Evolutionary conservation across 257 asterid genomes (phyloP), one percentile per base, ranked within the genome.

Genomic region (Ballota nigra): DNA sequence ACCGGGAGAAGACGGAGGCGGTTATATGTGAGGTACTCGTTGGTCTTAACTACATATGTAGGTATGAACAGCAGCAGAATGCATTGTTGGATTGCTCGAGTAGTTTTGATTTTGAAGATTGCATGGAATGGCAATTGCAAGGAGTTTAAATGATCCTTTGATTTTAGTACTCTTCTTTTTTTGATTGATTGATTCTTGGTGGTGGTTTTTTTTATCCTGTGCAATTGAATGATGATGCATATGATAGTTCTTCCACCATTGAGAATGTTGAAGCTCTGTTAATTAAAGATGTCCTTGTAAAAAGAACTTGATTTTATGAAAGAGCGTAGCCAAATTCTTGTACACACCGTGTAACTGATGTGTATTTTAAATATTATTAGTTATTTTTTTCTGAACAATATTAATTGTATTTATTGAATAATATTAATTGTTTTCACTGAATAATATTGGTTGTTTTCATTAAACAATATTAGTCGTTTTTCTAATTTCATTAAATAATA

Each of bases 61-160:
- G 97, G 43, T 90, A 90, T 12, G 95, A 94, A 78, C 95, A 91
- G 29, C 99, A 95, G 41, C 95, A 88, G 63, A 92, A 83, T 60
- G 96, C 98, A 7, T 69, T 89, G 60, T 45, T 89, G 83, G 98
- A 95, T 31, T 92, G 99, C 63, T 80, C 88, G 15, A 89, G 96
- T 69, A 95, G 99, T 78, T 88, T 92, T 1, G 95, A 91, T 78
- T 75, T 83, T 11, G 97, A 89, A 77, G 97, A 92, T 61, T 84
- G 87, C 78, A 78, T 79, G 89, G 95, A 88, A 75, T 88, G 96
- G 95, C 90, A 87, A 77, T 36, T 68, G 77, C 92, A 82, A 65
- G 69, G 78, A 13, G 80, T 78, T 80, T 87, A 11, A 79, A 79
- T 78, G 70, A 75, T 63, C 55, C 81, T 76, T n/a, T 87, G 81